Evolutionary conservation across 2,329 filamentous ascomycete genomes (phyloP).

Genomic region (Fusarium brachygibbosum): DNA sequence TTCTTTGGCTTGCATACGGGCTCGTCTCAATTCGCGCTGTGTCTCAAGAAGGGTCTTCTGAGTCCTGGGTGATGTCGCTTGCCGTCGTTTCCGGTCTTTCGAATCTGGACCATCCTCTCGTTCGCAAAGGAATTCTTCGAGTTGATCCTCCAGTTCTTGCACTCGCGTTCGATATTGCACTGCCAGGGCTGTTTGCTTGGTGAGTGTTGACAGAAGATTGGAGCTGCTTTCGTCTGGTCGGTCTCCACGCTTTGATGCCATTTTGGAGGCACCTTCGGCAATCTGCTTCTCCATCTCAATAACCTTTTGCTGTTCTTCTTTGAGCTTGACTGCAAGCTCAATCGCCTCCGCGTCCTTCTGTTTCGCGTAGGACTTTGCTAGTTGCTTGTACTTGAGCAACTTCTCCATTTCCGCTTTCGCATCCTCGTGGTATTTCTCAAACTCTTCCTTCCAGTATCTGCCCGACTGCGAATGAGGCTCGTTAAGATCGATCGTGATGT

Average conservation of each 20-base stretch:
- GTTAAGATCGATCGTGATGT: conserved; percentile 78
- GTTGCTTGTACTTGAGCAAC: conserved; percentile 82
- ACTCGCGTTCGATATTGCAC: conserved; percentile 71
- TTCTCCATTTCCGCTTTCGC: conserved; percentile 81
- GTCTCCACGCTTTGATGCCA: conserved; percentile 55
- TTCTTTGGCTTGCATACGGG: conserved; percentile 67
- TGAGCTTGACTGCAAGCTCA: conserved; percentile 74
- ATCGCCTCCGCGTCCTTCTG: conserved; percentile 81
- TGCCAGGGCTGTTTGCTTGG: conserved; percentile 69
- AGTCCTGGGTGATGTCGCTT: conserved; percentile 62
- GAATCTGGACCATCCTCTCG: conserved; percentile 53
- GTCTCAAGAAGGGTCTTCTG: conserved; percentile 67
- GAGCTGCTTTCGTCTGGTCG: conserved; percentile 60
- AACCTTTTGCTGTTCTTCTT: conserved; percentile 76
- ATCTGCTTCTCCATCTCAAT: conserved; percentile 73
- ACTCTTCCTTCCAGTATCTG: conserved; percentile 84
- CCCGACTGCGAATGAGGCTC: conserved; percentile 82
- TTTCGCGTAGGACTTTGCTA: conserved; percentile 83
- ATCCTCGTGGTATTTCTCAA: conserved; percentile 78
- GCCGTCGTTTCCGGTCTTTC: conserved; percentile 53
- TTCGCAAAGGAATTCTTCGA: conserved; percentile 58
- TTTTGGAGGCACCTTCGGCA: conserved; percentile 70
- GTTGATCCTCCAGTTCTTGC: conserved; percentile 67
- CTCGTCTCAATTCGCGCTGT: conserved; percentile 67
- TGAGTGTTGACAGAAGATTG: conserved; percentile 66